Conservation (phyloP, 2,329 filamentous ascomycete species). For the Knufia fluminis region DNA sequence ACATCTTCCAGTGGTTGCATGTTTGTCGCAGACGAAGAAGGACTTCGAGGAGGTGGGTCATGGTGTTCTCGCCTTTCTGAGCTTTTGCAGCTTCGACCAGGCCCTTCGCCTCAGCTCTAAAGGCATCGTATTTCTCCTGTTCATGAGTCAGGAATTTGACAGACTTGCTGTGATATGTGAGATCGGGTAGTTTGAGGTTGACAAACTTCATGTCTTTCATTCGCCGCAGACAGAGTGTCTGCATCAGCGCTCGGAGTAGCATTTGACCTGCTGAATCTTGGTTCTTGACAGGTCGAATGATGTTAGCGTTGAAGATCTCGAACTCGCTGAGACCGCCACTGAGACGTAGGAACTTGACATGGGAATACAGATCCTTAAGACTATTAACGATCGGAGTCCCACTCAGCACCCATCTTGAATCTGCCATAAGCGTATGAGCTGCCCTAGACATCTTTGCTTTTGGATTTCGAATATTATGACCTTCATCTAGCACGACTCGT, state of each 20-base stretch:
- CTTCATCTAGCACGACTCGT: constrained; percentile 73
- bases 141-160: constrained; percentile 67
- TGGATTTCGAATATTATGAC: constrained; percentile 71
- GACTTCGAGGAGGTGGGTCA: constrained; percentile 69
- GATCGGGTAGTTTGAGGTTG: constrained; percentile 65
- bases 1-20: constrained; percentile 83
- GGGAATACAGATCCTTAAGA: constrained; percentile 69
- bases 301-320: constrained; percentile 62
- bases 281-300: constrained; percentile 57
- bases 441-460: constrained; percentile 63
- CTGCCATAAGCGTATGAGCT: constrained; percentile 55
- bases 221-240: constrained; percentile 68
- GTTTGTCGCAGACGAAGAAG: constrained; percentile 74
- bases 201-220: constrained; percentile 85
- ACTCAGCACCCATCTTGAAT: constrained; percentile 69
- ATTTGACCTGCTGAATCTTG: constrained; percentile 51
- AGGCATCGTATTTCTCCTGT: constrained; percentile 59
- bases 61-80: constrained; percentile 44
- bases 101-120: constrained; percentile 62
- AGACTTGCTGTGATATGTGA: constrained; percentile 68
- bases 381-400: constrained; percentile 79
- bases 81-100: constrained; percentile 38
- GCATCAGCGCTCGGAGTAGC: constrained; percentile 67
- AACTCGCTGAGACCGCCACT: constrained; percentile 65
- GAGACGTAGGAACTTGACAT: constrained; percentile 67